A percentile compares a stretch with the other conserved stretches of the same genome.
These are phyloP conservation scores for Ogataea saltuana DNA, from an alignment of 805 yeast species.

Conservation along the genomic window DNA sequence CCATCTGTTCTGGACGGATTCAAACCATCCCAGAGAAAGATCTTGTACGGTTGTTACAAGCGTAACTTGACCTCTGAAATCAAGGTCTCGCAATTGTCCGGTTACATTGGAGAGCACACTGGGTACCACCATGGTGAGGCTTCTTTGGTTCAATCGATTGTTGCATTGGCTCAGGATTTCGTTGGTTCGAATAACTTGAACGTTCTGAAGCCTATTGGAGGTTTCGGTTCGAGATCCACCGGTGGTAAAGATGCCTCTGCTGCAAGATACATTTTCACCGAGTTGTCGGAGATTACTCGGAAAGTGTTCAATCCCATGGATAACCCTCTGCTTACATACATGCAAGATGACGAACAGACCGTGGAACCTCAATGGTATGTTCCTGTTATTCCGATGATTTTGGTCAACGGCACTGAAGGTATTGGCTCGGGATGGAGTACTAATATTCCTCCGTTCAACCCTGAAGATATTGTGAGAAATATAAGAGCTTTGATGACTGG, in stretches of 20 bases:
- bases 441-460: conserved; percentile 86
- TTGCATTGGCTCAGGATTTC: conserved; percentile 93
- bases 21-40: conserved; percentile 96
- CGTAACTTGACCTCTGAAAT: conserved; percentile 74
- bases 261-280: conserved; percentile 92
- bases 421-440: conserved; percentile 99
- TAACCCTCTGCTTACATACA: conserved; percentile 71
- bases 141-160: conserved; percentile 83
- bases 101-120: conserved; percentile 84
- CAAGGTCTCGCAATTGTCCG: conserved; percentile 88
- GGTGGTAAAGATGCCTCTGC: conserved; percentile 99
- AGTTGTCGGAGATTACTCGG: conserved; percentile 72
- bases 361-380: conserved; percentile 96
- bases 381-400: conserved; percentile 92
- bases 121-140: conserved; percentile 96
- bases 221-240: conserved; percentile 91
- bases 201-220: conserved; percentile 85
- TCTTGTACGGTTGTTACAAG: conserved; percentile 83
- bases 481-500: conserved; percentile 71
- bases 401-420: conserved; percentile 96
- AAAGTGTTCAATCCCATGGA: conserved; percentile 78
- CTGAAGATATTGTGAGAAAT: conserved; percentile 76
- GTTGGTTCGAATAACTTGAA: conserved; percentile 91
- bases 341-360: conserved; percentile 89
- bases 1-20: conserved; percentile 94